Conservation (phyloP, 306 rosid species). For the Bauhinia variegata region DNA sequence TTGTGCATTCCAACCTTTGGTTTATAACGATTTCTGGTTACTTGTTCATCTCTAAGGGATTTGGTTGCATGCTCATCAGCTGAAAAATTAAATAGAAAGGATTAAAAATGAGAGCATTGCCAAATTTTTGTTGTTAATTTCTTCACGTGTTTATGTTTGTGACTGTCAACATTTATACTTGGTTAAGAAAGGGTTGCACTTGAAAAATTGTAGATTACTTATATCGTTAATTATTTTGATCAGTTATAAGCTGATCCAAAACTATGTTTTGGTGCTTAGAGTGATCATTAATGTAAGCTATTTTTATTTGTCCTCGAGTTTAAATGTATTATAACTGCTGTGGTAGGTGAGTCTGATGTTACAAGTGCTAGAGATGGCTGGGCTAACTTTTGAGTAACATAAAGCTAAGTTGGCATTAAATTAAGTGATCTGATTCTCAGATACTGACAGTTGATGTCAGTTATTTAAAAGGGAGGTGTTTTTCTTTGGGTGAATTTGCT, state of each 20-base stretch:
- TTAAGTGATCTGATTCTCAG: too few species aligned
- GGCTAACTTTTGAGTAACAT: slow-evolving; percentile 4
- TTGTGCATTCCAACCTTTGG: slow-evolving; percentile 3
- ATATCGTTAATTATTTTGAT: slow-evolving; percentile 5
- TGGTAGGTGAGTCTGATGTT: not conserved
- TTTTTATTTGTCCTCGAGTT: slow-evolving; percentile 13
- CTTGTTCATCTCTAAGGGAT: too few species aligned
- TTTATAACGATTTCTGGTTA: slow-evolving; percentile 9
- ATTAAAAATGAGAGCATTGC: not conserved
- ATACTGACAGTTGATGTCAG: slow-evolving; percentile 7
- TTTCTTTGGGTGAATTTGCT: slow-evolving; percentile 7
- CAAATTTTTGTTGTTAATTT: not conserved
- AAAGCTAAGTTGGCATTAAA: too few species aligned
- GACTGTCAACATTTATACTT: not conserved
- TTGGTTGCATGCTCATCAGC: too few species aligned
- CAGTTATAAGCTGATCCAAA: slow-evolving; percentile 1
- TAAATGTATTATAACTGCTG: not conserved
- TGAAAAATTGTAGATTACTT: slow-evolving; percentile 5
- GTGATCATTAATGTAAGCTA: slow-evolving; percentile 23
- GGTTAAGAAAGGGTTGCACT: not conserved
- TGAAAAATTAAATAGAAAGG: too few species aligned
- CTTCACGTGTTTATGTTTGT: not conserved
- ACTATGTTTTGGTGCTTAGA: not conserved
- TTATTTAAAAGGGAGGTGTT: slow-evolving; percentile 18
- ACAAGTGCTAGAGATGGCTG: not conserved